These are phyloP conservation scores for Aspergillus japonicus DNA, from an alignment of 2,329 filamentous ascomycete genomes.

Conservation along the genomic window DNA sequence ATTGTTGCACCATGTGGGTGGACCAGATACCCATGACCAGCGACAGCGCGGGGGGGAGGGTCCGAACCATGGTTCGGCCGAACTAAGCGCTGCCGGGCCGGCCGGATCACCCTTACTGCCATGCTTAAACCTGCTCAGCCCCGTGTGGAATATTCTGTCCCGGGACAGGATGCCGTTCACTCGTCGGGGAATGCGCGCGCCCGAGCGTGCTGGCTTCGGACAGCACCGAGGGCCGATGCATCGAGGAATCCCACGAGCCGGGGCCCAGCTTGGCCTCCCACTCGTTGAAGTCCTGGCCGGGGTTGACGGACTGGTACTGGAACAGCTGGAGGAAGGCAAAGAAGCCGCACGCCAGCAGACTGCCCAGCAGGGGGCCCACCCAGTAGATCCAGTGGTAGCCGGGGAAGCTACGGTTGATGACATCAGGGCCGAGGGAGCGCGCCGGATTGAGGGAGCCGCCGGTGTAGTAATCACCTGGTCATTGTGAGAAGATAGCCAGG, in stretches of 20 bases:
- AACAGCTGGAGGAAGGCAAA: slow-evolving; percentile 49
- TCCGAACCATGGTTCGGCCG: not conserved
- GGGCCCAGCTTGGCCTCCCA: slow-evolving; percentile 28
- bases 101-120: not conserved
- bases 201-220: slow-evolving; percentile 18
- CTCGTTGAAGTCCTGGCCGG: slow-evolving; percentile 57
- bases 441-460: slow-evolving; percentile 51
- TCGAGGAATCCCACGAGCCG: slow-evolving; percentile 21
- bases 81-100: not conserved
- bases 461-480: slow-evolving; percentile 47
- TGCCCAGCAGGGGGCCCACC: slow-evolving; percentile 48
- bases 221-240: slow-evolving; percentile 14
- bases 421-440: slow-evolving; percentile 49
- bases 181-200: slow-evolving; percentile 11
- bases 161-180: not conserved
- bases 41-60: not conserved
- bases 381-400: slow-evolving; percentile 54
- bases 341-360: slow-evolving; percentile 50
- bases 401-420: slow-evolving; percentile 47
- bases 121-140: not conserved
- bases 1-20: too few relatives aligned
- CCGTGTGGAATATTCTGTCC: not conserved
- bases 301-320: slow-evolving; percentile 46
- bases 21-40: not conserved
- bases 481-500: not conserved